Evolutionary conservation across 306 rosid species (phyloP).

Genomic region (Gastrolobium villosum): DNA sequence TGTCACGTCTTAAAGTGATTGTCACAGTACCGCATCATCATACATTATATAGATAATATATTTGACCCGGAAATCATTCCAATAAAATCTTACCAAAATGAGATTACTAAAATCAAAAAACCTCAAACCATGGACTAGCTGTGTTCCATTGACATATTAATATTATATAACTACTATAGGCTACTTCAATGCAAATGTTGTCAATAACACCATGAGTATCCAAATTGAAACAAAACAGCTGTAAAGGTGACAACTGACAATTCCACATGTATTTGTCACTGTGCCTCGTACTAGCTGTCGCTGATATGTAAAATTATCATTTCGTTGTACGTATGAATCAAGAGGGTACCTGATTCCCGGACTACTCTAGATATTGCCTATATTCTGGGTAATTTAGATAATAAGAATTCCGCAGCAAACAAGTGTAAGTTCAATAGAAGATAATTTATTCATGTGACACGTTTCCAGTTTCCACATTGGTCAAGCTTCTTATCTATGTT

Average conservation of each 20-base stretch:
- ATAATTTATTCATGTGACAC: constrained; percentile 11
- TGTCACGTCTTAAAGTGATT: no score
- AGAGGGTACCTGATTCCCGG: neutral
- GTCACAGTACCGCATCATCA: no score
- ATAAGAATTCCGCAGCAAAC: constrained; percentile 6
- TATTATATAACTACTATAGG: neutral
- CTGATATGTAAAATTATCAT: neutral
- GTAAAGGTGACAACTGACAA: constrained; percentile 43
- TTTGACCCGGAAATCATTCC: no score
- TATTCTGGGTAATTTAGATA: neutral
- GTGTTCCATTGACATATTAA: neutral
- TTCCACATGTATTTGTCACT: constrained; percentile 4
- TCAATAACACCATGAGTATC: neutral
- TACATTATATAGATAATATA: no score
- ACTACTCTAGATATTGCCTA: neutral
- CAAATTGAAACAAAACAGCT: constrained; percentile 39
- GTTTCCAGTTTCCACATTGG: neutral
- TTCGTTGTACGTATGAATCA: neutral
- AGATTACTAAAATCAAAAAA: no score
- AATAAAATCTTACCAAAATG: no score
- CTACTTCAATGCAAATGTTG: neutral
- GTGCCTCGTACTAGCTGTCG: constrained; percentile 27
- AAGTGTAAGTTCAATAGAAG: neutral
- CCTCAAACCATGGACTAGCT: neutral
- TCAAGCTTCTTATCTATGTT: neutral